Percentiles rank a stretch among this genome's conserved stretches.
These are phyloP conservation scores for Colletotrichum endophyticum DNA, from an alignment of 2,329 filamentous ascomycete genomes.

Conservation along the genomic window DNA sequence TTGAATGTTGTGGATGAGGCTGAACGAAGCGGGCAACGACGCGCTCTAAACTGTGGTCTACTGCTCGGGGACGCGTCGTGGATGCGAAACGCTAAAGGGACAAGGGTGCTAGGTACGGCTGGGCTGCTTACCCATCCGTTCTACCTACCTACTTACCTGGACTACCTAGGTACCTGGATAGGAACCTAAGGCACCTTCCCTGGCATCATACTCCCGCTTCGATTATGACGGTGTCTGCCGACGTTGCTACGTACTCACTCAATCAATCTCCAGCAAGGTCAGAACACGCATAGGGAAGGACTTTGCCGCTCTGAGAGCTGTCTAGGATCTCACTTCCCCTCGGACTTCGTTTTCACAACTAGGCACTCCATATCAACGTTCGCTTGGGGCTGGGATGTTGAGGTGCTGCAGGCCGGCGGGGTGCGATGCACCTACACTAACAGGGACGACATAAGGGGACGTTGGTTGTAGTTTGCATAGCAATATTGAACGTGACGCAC, in stretches of 20 bases:
- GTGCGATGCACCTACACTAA: not conserved
- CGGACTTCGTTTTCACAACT: not conserved
- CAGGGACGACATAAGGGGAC: not conserved
- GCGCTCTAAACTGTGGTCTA: not conserved
- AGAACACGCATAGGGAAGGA: not conserved
- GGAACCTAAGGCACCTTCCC: not conserved
- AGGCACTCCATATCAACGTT: too few species aligned
- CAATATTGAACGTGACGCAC: not conserved
- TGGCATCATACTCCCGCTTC: not conserved
- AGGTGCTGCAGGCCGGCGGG: not conserved
- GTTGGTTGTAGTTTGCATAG: not conserved
- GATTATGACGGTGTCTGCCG: not conserved
- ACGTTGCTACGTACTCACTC: not conserved
- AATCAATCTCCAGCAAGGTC: not conserved
- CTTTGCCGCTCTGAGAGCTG: not conserved
- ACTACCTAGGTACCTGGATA: not conserved
- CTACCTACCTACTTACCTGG: not conserved
- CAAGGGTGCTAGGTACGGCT: not conserved
- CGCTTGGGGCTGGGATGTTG: too few species aligned
- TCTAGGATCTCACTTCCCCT: not conserved
- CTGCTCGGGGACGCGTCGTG: constrained; percentile 4
- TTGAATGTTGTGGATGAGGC: not conserved
- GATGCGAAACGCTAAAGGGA: not conserved
- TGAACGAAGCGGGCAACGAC: not conserved
- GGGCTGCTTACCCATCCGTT: too few species aligned